Base-by-base conservation (phyloP, 2,329 filamentous ascomycete species). In the Aureobasidium lini region DNA sequence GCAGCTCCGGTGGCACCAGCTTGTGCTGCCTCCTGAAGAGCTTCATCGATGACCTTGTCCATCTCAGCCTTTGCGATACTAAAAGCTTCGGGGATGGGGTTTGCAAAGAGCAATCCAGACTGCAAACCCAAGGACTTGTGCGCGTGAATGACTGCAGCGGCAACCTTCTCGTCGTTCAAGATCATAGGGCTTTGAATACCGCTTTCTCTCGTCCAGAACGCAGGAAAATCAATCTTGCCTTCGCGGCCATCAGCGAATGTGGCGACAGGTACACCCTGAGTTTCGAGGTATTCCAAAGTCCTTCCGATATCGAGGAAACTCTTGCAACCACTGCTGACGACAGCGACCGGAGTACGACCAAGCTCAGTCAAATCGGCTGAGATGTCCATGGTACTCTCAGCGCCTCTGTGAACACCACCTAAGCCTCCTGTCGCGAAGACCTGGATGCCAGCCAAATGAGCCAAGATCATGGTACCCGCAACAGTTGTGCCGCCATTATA, bases 351-450 rank as follows among this genome's bases (percentile, higher is more conserved):
- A 7, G 92, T 96, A 60, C 91, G 83, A 15, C 94, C 92, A 53
- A 99, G 83, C 78, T 97, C 94, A 4, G 90, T 96, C 62, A 99
- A 80, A 74, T 99, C 94, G 42, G 94, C 93, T 62, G 93, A 97
- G 63, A 99, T 84, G 71, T 99, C 94, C 85, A 97, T 87, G 7
- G 88, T 89, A 65, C 81, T 81, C 71, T 96, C 87, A 49, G 86
- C 94, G 57, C 90, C 92, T 46, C 92, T 85, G 73, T 99, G 94
- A 28, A 99, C 94, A 61, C 94, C 94, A 59, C 94, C 93, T 4
- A 99, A 83, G 11, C 94, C 94, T 47, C 94, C 94, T 6, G 94
- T 99, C 29, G 91, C 94, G 73, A 99, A 96, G 52, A 99, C 83
- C 64, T 86, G 87, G 70, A 99, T 95, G 9, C 92, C 92, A 31